Evolutionary conservation across 2,329 filamentous ascomycete genomes (phyloP), one percentile per base, ranked within the genome.

Genomic region (Ophiostoma montium): DNA sequence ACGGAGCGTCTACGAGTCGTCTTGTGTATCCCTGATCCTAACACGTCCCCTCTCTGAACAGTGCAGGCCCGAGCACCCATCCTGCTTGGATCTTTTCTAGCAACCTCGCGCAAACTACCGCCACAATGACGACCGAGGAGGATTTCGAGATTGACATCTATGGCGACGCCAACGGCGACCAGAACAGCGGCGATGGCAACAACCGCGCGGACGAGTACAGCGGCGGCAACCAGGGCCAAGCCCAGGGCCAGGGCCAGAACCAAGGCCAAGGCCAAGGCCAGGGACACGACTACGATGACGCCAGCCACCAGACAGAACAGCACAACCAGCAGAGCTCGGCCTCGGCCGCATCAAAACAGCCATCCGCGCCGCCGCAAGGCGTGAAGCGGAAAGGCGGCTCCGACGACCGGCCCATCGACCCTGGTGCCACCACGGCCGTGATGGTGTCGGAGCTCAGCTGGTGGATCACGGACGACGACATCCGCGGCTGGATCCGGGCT

Each of bases 391-490:
- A 80, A 62, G 71, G 73, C 48, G 72, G 70, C 10, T 74, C 75
- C 3, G 76, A 79, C 52, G 74, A 78, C 27, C 62, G 76, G 21
- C 72, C 74, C 4, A 69, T 80, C 46, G 78, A 82, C 53, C 70
- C 74, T 2, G 69, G 69, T 50, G 77, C 78, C 2, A 81, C 77
- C 1, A 71, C 80, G 21, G 88, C 89, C 0, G 67, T 96, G 30
- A 79, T 94, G 63, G 78, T 96, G 48, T 89, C 86, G 3, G 92
- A 96, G 46, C 71, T 98, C 10, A 84, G 86, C 63, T 98, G 92
- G 92, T 96, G 90, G 90, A 89, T 82, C 30, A 94, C 85, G 2
- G 92, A 98, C 61, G 92, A 98, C 60, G 88, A 96, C 58, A 78
- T 98, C 50, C 84, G 92, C 48, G 85, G 84, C 46, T 95, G 88